Percentiles rank a stretch among this genome's conserved stretches.
Evolutionary conservation across 2,329 filamentous ascomycete genomes (phyloP).

Genomic region (Coniochaeta hoffmannii): DNA sequence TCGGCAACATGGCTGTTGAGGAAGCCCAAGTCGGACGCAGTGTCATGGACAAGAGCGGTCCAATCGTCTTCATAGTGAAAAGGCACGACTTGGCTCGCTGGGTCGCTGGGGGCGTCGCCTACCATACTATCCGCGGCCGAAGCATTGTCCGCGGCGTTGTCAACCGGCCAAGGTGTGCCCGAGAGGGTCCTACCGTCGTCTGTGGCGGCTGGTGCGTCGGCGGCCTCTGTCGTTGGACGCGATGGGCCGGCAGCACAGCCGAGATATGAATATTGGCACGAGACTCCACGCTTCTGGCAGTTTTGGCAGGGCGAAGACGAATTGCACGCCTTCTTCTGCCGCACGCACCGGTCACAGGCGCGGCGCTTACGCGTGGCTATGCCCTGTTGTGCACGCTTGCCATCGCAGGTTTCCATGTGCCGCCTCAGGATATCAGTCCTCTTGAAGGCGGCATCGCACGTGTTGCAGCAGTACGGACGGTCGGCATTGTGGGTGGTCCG

Average conservation of each 20-base stretch:
- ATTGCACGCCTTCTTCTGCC: slow-evolving; percentile 26
- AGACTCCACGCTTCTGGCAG: slow-evolving; percentile 17
- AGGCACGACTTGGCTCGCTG: background rate
- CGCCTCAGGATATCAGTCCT: slow-evolving; percentile 28
- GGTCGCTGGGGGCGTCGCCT: background rate
- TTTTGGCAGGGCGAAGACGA: slow-evolving; percentile 21
- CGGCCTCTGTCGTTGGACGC: too few relatives aligned
- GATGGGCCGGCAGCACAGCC: background rate
- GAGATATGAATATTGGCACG: slow-evolving; percentile 14
- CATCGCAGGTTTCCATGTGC: slow-evolving; percentile 24
- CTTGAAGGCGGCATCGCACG: slow-evolving; percentile 24
- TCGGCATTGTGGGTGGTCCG: slow-evolving; percentile 22
- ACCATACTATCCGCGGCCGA: background rate
- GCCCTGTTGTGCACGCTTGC: slow-evolving; percentile 4
- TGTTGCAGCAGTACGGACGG: slow-evolving; percentile 22
- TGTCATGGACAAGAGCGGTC: background rate
- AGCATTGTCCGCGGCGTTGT: background rate
- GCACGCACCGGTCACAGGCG: slow-evolving; percentile 26
- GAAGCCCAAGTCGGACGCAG: background rate
- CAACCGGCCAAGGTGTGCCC: background rate
- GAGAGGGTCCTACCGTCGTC: background rate
- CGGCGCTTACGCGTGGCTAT: slow-evolving; percentile 15
- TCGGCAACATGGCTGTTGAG: background rate
- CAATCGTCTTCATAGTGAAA: background rate
- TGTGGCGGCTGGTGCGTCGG: too few relatives aligned